These are phyloP conservation scores for Stemphylium beticola DNA, from an alignment of 2,329 filamentous ascomycete species.

Conservation along the genomic window DNA sequence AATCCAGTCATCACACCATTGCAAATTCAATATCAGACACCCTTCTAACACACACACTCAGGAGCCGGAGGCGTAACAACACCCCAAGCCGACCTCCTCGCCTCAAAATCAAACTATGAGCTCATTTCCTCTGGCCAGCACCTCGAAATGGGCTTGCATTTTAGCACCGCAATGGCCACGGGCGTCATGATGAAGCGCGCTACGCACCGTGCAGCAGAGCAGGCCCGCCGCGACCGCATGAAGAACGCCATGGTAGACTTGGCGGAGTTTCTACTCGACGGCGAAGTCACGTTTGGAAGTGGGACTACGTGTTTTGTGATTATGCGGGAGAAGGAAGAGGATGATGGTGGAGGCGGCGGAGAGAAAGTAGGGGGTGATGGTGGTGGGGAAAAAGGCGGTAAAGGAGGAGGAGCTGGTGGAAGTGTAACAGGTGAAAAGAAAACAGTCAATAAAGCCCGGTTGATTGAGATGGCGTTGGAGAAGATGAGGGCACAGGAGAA, in stretches of 20 bases:
- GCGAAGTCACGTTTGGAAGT: conserved; percentile 40
- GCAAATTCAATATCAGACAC: neutral
- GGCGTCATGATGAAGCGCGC: conserved; percentile 44
- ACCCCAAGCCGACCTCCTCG: conserved; percentile 36
- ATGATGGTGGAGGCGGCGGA: neutral
- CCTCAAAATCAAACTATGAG: conserved; percentile 41
- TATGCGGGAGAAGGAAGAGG: conserved; percentile 28
- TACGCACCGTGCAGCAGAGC: conserved; percentile 39
- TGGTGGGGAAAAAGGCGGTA: conserved; percentile 3
- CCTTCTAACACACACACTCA: conserved; percentile 8
- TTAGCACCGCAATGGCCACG: conserved; percentile 41
- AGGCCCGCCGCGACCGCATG: conserved; percentile 42
- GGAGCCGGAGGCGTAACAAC: conserved; percentile 34
- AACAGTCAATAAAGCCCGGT: conserved; percentile 39
- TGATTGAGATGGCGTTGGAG: conserved; percentile 42
- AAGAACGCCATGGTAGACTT: conserved; percentile 41
- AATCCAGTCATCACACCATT: conserved; percentile 3
- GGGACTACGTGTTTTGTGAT: conserved; percentile 42
- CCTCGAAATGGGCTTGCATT: conserved; percentile 41
- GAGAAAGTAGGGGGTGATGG: neutral
- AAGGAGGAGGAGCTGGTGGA: conserved; percentile 1
- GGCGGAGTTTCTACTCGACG: conserved; percentile 37
- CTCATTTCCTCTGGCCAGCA: conserved; percentile 39
- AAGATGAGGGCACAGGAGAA: conserved; percentile 39
- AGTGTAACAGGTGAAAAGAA: conserved; percentile 27